Base-by-base conservation (phyloP, 352 stramenopile genomes). In the Globisporangium recalcitrans region DNA sequence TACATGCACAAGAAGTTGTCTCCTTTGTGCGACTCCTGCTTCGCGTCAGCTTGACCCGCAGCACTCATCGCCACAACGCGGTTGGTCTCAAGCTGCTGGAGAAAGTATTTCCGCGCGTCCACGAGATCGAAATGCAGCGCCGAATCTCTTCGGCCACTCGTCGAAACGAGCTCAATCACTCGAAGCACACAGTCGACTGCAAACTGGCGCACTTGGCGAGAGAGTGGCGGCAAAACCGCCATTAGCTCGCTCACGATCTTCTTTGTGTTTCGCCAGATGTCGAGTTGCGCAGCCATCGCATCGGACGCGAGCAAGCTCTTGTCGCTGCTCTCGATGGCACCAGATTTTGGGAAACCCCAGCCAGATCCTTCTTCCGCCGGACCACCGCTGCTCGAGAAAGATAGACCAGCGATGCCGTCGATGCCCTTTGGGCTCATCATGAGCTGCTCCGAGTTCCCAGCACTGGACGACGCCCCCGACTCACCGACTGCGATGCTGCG, bases 1-100 rank as follows among this genome's bases (percentile, higher is more conserved):
- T 94, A 95, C 82, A 95, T 89, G 54, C 82, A 88, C 16, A 95
- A 53, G 62, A 90, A 95, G 59, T 95, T 90, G 22, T 67, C 69
- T 3, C 63, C 51, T 27, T 44, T 34, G 29, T 34, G 29, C 40
- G 40, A 16, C 68, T 61, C 21, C 21, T 47, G 29, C 5, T 29
- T 59, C 21, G 31, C 21, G 4, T 34, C 49, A 6, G 42, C 22
- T 44, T 22, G n/a, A 22, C 4, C 9, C n/a, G 27, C n/a, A 7
- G 52, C 26, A 3, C 11, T 27, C 26, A 14, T 38, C 0, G 42
- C 38, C n/a, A 22, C 8, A 19, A 57, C 11, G 29, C 51, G 51
- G 2, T 44, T n/a, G 4, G 36, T 57, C 29, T 34, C 26, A 1
- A 88, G 60, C 27, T 67, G 72, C 6, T 77, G 73, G n/a, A 78